Evolutionary conservation across 139 green algal genomes (phyloP), one percentile per base, ranked within the genome.

Genomic region (Pseudopediastrum boryanum): DNA sequence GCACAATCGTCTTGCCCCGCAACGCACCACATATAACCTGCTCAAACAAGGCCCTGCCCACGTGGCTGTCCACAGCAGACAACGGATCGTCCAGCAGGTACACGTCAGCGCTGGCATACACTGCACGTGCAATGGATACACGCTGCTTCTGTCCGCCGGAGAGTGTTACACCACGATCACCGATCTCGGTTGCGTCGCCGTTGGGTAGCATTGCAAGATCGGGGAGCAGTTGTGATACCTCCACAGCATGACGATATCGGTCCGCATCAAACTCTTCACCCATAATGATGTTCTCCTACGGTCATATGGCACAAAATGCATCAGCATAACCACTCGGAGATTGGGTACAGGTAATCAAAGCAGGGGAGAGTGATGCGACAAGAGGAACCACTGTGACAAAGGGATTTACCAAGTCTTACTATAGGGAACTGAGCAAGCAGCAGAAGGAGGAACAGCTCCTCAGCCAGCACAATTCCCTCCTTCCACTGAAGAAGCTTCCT

Each of bases 41-140:
- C 44, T 95, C 82, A 79, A 98, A 97, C 76, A 99, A 85, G 41
- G 94, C 85, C 13, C 84, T 66, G 10, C 92, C 93, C 10, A 98
- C 95, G 75, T 98, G 95, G 16, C 91, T 87, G 79, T 98, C 95
- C 70, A 98, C 95, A 0, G 96, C 96, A 13, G 81, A 92, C 35
- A 98, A 87, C 16, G 95, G 95, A 77, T 99, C 95, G 82, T 99
- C 95, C 75, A 99, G 74, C n/a, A 99, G 84, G 77, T 93, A 90
- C 46, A 98, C 84, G 67, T 98, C 93, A 27, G 94, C 90, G 67
- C 97, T 85, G 39, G 83, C 67, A 42, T 98, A 98, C 44, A 95
- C 82, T 0, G 95, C 92, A 25, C 95, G 84, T 0, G 95, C 95
- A 42, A 98, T 90, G 29, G 91, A 91, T 27, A 98, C 88, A 66